phyloP scores from a whole-genome alignment of 2,329 filamentous ascomycete genomes.

The Pseudocercospora vitis region DNA sequence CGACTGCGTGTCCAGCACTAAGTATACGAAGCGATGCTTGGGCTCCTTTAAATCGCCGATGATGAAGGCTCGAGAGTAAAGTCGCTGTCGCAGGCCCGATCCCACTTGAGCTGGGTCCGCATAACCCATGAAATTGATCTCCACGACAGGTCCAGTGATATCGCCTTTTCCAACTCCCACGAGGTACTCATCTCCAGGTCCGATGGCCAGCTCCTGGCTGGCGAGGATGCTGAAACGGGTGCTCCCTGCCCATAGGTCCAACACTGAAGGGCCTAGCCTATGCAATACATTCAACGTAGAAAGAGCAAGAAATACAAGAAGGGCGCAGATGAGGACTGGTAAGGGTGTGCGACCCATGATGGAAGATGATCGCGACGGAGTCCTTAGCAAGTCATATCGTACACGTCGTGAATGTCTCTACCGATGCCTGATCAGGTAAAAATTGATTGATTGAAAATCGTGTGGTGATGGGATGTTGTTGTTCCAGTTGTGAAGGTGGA shows the following conservation, averaged over 20 bases:
- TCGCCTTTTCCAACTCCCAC: conserved; percentile 70
- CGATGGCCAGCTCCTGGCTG: background rate
- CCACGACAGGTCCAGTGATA: conserved; percentile 79
- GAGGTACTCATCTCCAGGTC: conserved; percentile 50
- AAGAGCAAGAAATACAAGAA: conserved; percentile 22
- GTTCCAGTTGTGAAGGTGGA: no score
- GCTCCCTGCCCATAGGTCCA: conserved; percentile 16
- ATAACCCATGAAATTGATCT: conserved; percentile 90
- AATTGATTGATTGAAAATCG: background rate
- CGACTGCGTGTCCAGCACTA: conserved; percentile 82
- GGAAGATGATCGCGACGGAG: background rate
- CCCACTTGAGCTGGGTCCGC: conserved; percentile 81
- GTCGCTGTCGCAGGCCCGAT: conserved; percentile 78
- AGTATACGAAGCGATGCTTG: conserved; percentile 75
- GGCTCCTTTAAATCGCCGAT: conserved; percentile 67
- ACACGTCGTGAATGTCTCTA: background rate
- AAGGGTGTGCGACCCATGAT: conserved; percentile 26
- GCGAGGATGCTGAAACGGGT: conserved; percentile 9
- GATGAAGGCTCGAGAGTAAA: conserved; percentile 89
- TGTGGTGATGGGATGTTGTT: background rate
- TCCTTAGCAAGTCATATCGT: background rate
- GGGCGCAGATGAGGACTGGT: conserved; percentile 19
- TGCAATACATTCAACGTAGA: conserved; percentile 23
- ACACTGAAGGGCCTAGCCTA: conserved; percentile 20
- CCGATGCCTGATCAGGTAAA: background rate